Evolutionary conservation across 192 early-diverging fungal genomes (phyloP), one percentile per base, ranked within the genome.

Genomic region (Coemansia sp.): DNA sequence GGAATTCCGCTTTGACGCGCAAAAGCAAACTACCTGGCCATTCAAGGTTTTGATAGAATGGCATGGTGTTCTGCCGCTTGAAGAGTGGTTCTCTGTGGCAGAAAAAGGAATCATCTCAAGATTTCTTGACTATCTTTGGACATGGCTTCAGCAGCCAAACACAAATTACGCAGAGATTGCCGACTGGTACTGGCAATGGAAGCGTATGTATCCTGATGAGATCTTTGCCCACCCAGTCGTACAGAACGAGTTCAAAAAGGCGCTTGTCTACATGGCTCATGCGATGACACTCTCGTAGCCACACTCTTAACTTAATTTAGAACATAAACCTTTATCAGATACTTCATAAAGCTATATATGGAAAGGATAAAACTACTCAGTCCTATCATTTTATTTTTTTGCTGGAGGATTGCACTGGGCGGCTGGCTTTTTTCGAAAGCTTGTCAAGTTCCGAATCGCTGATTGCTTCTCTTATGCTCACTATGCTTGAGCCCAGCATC

Each of bases 171-270:
- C 73, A 10, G 73, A 81, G 46, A 66, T 81, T 34, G 79, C 79
- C 42, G 73, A 81, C 51, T 81, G 79, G 79, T 81, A 81, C 39
- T 81, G 79, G 79, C 73, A 72, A 43, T 81, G 79, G 79, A 72
- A 56, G 61, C 69, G 48, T 21, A 46, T 72, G 69, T 72, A 68
- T 29, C 79, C 79, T 15, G 33, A 52, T 1, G 63, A 60, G 10
- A 66, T 75, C 7, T 69, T 72, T 57, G 58, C 51, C 12, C 56
- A 35, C 1, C 43, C 40, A 18, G 72, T 63, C 3, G 61, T 75
- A 12, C 70, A 81, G 37, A 31, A 37, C 4, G 60, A 66, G 60
- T 81, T 81, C 37, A 72, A 31, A 59, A 62, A 48, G 37, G 66
- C 70, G 23, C 56, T 81, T 34, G 59, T 81, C 1, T 66, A 61